phyloP scores from a whole-genome alignment of 2,329 filamentous ascomycete genomes.

The Fusarium anguioides region DNA sequence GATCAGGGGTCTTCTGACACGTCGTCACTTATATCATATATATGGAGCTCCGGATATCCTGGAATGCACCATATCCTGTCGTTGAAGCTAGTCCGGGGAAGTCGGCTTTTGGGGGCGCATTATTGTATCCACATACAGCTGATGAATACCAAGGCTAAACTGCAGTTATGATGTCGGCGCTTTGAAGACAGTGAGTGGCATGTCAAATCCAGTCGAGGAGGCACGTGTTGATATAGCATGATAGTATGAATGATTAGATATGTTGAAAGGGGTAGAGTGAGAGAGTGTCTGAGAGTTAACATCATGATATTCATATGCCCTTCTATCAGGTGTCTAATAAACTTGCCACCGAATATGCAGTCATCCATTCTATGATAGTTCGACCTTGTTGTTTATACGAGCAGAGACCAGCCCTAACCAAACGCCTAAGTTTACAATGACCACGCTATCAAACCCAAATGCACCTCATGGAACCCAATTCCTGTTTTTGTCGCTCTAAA shows the following conservation, averaged over 20 bases:
- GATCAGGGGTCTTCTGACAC: slow-evolving; percentile 22
- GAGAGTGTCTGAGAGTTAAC: too few species aligned
- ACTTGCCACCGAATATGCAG: neutral
- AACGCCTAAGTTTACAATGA: slow-evolving; percentile 3
- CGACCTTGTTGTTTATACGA: slow-evolving; percentile 5
- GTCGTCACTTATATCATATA: slow-evolving; percentile 5
- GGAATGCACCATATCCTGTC: slow-evolving; percentile 15
- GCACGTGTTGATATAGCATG: slow-evolving; percentile 11
- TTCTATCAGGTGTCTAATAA: neutral
- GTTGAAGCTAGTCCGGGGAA: slow-evolving; percentile 22
- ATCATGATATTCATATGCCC: neutral
- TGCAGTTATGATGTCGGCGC: slow-evolving; percentile 22
- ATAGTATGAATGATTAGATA: slow-evolving; percentile 5
- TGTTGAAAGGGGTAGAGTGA: neutral
- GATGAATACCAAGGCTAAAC: slow-evolving; percentile 9
- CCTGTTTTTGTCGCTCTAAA: slow-evolving; percentile 5
- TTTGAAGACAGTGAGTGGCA: slow-evolving; percentile 5
- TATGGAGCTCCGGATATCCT: slow-evolving; percentile 8
- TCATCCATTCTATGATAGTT: slow-evolving; percentile 6
- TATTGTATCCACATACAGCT: slow-evolving; percentile 4
- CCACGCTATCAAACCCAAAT: slow-evolving; percentile 2
- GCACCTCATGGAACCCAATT: neutral
- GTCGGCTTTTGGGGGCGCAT: slow-evolving; percentile 6
- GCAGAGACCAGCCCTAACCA: neutral
- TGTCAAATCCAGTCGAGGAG: slow-evolving; percentile 9